These are phyloP conservation scores for Phytophthora pinifolia DNA, from an alignment of 352 stramenopile genomes.

Conservation along the genomic window DNA sequence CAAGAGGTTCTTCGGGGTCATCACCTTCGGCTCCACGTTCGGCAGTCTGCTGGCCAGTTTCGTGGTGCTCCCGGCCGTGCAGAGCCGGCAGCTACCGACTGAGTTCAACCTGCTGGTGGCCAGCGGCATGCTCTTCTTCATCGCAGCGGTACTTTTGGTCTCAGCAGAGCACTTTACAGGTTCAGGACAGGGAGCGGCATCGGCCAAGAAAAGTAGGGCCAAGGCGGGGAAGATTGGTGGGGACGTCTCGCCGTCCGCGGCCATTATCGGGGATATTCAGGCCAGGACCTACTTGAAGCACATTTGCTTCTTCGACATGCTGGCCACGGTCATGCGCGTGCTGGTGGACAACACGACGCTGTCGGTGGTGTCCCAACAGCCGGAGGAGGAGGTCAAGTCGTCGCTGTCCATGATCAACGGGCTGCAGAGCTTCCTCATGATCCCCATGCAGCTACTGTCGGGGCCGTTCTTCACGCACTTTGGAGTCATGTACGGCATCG, in stretches of 20 bases:
- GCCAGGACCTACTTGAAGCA: conserved; percentile 77
- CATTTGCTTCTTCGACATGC: conserved; percentile 88
- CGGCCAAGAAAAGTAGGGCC: not conserved
- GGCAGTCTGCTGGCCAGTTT: conserved; percentile 79
- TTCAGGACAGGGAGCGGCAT: conserved; percentile 1
- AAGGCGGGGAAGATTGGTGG: not conserved
- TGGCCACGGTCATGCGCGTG: conserved; percentile 77
- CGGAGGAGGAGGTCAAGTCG: conserved; percentile 67
- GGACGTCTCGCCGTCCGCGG: conserved; percentile 23
- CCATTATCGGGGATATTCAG: conserved; percentile 69
- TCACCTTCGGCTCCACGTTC: conserved; percentile 83
- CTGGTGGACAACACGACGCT: conserved; percentile 84
- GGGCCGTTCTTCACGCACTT: conserved; percentile 84
- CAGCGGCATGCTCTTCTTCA: conserved; percentile 49
- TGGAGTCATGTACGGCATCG: conserved; percentile 86
- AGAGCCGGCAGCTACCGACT: conserved; percentile 51
- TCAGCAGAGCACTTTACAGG: conserved; percentile 47
- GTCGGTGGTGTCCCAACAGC: conserved; percentile 66
- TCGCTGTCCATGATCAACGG: conserved; percentile 79
- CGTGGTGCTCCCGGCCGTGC: conserved; percentile 56
- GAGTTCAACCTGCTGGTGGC: conserved; percentile 76
- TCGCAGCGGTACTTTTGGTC: conserved; percentile 59
- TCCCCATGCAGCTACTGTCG: conserved; percentile 78
- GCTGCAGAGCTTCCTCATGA: conserved; percentile 87
- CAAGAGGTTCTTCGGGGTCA: conserved; percentile 87